A percentile compares a stretch with the other conserved stretches of the same genome.
Evolutionary conservation across 2,329 filamentous ascomycete species (phyloP).

Genomic region (Coniochaeta prunicola): DNA sequence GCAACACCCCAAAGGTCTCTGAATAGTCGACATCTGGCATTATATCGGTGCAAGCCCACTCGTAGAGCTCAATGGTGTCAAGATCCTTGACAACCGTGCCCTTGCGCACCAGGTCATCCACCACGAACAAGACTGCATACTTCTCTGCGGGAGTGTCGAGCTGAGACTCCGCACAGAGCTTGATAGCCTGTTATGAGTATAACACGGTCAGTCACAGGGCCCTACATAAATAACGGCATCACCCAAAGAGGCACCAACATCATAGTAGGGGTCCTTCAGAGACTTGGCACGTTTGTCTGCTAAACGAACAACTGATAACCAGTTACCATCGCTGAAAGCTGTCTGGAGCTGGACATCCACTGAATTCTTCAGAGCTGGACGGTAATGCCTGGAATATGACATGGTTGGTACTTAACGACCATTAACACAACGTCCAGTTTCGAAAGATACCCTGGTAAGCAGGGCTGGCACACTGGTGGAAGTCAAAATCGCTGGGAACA

Average conservation of each 20-base stretch:
- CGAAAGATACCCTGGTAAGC: background rate
- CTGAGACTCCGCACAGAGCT: slow-evolving; percentile 43
- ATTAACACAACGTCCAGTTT: background rate
- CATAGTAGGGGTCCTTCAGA: slow-evolving; percentile 48
- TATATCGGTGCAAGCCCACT: slow-evolving; percentile 41
- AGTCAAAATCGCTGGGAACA: background rate
- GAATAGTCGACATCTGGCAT: slow-evolving; percentile 31
- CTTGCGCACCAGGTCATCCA: slow-evolving; percentile 40
- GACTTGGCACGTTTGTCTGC: slow-evolving; percentile 43
- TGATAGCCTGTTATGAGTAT: slow-evolving; percentile 30
- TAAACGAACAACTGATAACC: slow-evolving; percentile 41
- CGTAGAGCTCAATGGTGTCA: slow-evolving; percentile 45
- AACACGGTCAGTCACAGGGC: background rate
- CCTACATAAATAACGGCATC: background rate
- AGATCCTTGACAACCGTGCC: slow-evolving; percentile 38
- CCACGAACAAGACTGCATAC: slow-evolving; percentile 32
- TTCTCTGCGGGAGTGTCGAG: slow-evolving; percentile 41
- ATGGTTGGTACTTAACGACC: background rate
- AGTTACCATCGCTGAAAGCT: slow-evolving; percentile 48
- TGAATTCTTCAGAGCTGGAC: slow-evolving; percentile 37
- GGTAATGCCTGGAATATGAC: slow-evolving; percentile 18
- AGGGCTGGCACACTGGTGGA: background rate
- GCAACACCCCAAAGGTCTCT: slow-evolving; percentile 41
- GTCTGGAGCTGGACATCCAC: slow-evolving; percentile 48
- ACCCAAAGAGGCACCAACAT: slow-evolving; percentile 28